A percentile compares a stretch with the other conserved stretches of the same genome.
Conservation (phyloP, 2,329 filamentous ascomycete species). For the Sclerotinia minor region DNA sequence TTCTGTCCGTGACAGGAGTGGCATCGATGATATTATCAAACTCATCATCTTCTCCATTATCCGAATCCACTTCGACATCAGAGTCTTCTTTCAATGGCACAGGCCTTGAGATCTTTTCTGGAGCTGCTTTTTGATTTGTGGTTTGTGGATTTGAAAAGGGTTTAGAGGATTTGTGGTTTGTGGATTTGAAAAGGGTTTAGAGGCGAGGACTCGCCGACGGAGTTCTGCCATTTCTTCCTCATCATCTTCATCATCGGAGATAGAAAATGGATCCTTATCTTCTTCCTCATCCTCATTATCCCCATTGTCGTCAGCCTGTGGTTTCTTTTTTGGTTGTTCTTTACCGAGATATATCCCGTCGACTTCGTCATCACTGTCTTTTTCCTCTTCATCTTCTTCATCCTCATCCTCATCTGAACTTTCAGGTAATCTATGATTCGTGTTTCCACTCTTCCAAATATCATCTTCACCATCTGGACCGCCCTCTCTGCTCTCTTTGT, state of each 20-base stretch:
- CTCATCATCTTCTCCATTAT: constrained; percentile 68
- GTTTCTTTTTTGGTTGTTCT: constrained; percentile 47
- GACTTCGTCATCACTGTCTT: constrained; percentile 48
- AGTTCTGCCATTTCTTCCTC: constrained; percentile 90
- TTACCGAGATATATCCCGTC: constrained; percentile 64
- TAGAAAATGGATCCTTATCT: constrained; percentile 67
- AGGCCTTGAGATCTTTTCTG: constrained; percentile 62
- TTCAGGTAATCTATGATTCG: constrained; percentile 63
- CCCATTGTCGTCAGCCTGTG: constrained; percentile 45
- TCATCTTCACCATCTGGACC: constrained; percentile 63
- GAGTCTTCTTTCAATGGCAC: constrained; percentile 59
- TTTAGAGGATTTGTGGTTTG: constrained; percentile 63
- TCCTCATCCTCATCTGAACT: constrained; percentile 54
- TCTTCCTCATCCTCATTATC: constrained; percentile 57
- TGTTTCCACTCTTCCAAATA: constrained; percentile 88
- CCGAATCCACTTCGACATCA: constrained; percentile 70
- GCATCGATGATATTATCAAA: constrained; percentile 95
- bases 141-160: constrained; percentile 68
- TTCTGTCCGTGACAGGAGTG: constrained; percentile 82
- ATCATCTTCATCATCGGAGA: constrained; percentile 68
- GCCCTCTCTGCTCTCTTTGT: constrained; percentile 72
- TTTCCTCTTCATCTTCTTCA: constrained; percentile 49
- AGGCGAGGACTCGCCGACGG: constrained; percentile 82
- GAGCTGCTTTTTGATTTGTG: constrained; percentile 54
- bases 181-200: constrained; percentile 78